Evolutionary conservation across 805 yeast genomes (phyloP).

Genomic region (Jamesozyma hellenica): DNA sequence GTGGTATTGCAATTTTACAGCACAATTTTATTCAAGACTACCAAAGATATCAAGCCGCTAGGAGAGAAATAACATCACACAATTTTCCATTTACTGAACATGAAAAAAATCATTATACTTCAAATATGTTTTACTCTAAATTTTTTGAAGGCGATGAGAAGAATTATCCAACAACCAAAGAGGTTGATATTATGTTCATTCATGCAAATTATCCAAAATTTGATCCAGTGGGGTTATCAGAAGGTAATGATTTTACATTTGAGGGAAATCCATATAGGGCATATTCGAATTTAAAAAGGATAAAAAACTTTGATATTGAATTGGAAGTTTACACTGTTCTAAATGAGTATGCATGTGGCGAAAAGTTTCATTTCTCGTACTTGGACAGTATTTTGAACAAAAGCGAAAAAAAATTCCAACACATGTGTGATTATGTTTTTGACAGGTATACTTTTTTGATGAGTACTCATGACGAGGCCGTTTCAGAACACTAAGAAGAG

Average conservation of each 20-base stretch:
- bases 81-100: slow-evolving; percentile 3
- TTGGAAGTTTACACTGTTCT: slow-evolving; percentile 6
- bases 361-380: slow-evolving; percentile 14
- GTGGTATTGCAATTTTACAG: slow-evolving; percentile 76
- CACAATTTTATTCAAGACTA: slow-evolving; percentile 58
- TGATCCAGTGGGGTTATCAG: slow-evolving; percentile 26
- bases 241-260: slow-evolving; percentile 12
- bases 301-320: slow-evolving; percentile 22
- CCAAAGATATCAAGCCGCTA: slow-evolving; percentile 12
- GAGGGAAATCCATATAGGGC: slow-evolving; percentile 10
- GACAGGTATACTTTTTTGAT: slow-evolving; percentile 14
- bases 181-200: slow-evolving; percentile 27
- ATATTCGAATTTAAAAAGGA: slow-evolving; percentile 9
- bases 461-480: slow-evolving; percentile 16
- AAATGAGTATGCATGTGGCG: slow-evolving; percentile 5
- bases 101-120: slow-evolving; percentile 1
- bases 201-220: slow-evolving; percentile 35
- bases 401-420: slow-evolving; percentile 7
- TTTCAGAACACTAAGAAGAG: too few species aligned
- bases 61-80: slow-evolving; percentile 4
- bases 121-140: slow-evolving; percentile 5
- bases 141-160: slow-evolving; percentile 3
- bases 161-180: slow-evolving; percentile 4
- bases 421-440: slow-evolving; percentile 20
- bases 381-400: slow-evolving; percentile 8